Evolutionary conservation across 2,329 filamentous ascomycete species (phyloP).

Genomic region (Exutisphaerella laricina): DNA sequence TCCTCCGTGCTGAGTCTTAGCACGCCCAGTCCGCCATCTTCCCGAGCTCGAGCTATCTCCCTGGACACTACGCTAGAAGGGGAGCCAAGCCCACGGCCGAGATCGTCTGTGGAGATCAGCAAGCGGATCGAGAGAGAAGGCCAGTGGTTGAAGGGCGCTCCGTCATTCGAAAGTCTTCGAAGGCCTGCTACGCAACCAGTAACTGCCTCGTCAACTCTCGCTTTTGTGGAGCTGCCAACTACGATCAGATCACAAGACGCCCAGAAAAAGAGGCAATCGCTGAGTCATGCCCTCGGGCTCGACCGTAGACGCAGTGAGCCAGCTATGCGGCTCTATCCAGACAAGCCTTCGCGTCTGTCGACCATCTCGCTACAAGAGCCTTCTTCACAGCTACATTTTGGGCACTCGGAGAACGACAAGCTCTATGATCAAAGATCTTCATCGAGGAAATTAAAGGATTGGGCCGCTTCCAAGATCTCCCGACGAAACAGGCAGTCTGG

Average conservation of each 20-base stretch:
- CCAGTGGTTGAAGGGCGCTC: slow-evolving; percentile 29
- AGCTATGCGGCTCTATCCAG: slow-evolving; percentile 26
- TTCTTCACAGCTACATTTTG: slow-evolving; percentile 3
- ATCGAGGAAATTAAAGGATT: slow-evolving; percentile 65
- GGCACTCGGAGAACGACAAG: slow-evolving; percentile 8
- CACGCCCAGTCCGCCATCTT: slow-evolving; percentile 42
- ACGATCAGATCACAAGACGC: slow-evolving; percentile 17
- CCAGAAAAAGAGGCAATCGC: slow-evolving; percentile 58
- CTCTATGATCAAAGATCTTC: slow-evolving; percentile 26
- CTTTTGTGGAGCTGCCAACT: slow-evolving; percentile 11
- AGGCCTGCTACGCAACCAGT: slow-evolving; percentile 23
- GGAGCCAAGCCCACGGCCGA: slow-evolving; percentile 56
- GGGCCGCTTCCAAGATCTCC: slow-evolving; percentile 55
- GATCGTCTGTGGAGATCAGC: slow-evolving; percentile 23
- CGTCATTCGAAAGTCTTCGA: slow-evolving; percentile 15
- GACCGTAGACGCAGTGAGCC: slow-evolving; percentile 47
- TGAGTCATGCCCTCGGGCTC: slow-evolving; percentile 56
- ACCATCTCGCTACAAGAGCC: slow-evolving; percentile 30
- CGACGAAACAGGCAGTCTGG: slow-evolving; percentile 24
- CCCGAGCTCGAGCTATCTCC: slow-evolving; percentile 38
- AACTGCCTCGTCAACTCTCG: slow-evolving; percentile 9
- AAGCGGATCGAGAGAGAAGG: slow-evolving; percentile 30
- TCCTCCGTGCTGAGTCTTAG: slow-evolving; percentile 66
- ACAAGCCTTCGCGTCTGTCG: slow-evolving; percentile 26
- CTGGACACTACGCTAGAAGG: slow-evolving; percentile 40